phyloP scores from a whole-genome alignment of 306 rosid genomes.

The Lathyrus tuberosus region DNA sequence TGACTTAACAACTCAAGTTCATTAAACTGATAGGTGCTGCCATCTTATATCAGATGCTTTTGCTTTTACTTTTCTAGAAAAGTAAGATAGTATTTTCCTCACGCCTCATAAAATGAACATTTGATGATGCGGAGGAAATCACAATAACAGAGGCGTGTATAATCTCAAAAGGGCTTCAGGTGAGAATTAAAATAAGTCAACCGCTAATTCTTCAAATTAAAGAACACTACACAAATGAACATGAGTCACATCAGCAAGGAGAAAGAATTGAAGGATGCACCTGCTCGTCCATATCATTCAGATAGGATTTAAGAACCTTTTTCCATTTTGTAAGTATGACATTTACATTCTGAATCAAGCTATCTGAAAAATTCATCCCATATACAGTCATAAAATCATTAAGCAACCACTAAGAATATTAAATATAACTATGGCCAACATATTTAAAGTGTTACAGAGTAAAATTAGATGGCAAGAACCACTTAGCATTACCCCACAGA shows the following conservation, averaged over 20 bases:
- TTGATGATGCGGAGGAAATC: conserved; percentile 9
- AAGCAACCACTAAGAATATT: conserved; percentile 15
- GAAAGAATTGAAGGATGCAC: conserved; percentile 46
- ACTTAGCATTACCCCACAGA: background rate
- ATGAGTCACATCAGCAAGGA: conserved; percentile 22
- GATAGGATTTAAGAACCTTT: conserved; percentile 69
- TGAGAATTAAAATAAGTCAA: background rate
- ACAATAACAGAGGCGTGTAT: background rate
- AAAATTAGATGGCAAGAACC: conserved; percentile 6
- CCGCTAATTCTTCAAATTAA: background rate
- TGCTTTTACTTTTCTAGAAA: too few relatives aligned
- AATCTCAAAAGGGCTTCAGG: conserved; percentile 1
- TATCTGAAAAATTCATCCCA: conserved; percentile 53
- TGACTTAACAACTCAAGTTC: too few relatives aligned
- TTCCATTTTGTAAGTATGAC: conserved; percentile 68
- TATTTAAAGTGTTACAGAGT: background rate
- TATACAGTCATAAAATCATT: conserved; percentile 10
- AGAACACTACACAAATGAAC: conserved; percentile 1
- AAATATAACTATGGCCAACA: background rate
- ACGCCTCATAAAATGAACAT: conserved; percentile 2
- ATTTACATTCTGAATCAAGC: conserved; percentile 59
- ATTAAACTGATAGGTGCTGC: too few relatives aligned
- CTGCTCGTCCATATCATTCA: conserved; percentile 86
- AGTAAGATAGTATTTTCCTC: background rate
- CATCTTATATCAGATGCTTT: too few relatives aligned